Base-by-base conservation (phyloP, 108 stramenopile genomes). In the Cyclotella cryptica region DNA sequence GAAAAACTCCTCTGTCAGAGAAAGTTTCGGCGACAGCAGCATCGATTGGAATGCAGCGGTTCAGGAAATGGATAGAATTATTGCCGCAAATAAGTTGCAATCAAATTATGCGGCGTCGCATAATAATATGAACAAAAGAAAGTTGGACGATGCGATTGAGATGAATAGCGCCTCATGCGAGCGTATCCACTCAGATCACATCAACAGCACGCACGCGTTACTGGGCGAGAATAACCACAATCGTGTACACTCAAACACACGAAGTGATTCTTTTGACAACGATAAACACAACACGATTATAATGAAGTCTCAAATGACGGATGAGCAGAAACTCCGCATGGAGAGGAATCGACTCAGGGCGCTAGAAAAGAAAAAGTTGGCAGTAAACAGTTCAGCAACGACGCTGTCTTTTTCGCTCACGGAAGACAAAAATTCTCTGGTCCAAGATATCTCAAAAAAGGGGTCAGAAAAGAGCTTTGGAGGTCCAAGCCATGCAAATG, bases 261-360 rank as follows among this genome's bases (percentile, higher is more conserved):
- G 14, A 58, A 27, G 22, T 4, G 24, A 58, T 27, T 11, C 24
- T 9, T 27, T 22, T 27, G 22, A 5, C 3, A 3, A 3, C 22
- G 57, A 27, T 14, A 58, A 27, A 13, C 3, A 22, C 22, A 27
- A 27, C 13, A 22, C 1, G 24, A 4, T 13, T 22, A 22, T 24
- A 8, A 51, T 51, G 19, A 51, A 51, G 3, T 46, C 63, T 29
- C 15, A 47, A 41, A 43, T 79, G 57, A 79, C 82, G 44, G 49
- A 66, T n/a, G 82, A 79, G 19, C 82, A 83, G 44, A 15, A 46
- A 26, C 21, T 52, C 27, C 71, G 82, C 26, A 79, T 79, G 55
- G 82, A 79, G 26, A 60, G 28, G 15, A 78, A 74, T 17, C 62
- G 82, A 22, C 66, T 39, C 13, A 66, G n/a, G 13, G 82, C 78